Evolutionary conservation across 768 basidiomycete genomes (phyloP).

Genomic region (Chalciporus pseudorubinellus): DNA sequence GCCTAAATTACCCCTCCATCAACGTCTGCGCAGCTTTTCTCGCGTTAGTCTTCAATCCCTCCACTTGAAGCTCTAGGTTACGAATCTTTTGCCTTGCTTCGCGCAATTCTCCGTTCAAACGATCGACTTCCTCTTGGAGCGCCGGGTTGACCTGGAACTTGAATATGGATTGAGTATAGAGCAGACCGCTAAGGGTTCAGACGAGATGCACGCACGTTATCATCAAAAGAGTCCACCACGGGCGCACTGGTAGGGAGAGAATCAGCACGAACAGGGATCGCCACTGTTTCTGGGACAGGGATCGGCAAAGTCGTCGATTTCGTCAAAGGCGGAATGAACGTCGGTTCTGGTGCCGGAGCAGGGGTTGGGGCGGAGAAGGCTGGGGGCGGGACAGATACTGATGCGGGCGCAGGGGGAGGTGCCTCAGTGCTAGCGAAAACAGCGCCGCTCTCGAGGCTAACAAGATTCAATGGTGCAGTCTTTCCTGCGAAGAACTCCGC

Average conservation of each 20-base stretch:
- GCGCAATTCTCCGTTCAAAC: constrained; percentile 62
- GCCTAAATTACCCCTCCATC: constrained; percentile 23
- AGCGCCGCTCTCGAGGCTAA: constrained; percentile 72
- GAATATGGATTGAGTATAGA: background rate
- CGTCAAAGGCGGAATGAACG: constrained; percentile 31
- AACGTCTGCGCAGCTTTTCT: constrained; percentile 71
- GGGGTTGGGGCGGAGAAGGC: constrained; percentile 19
- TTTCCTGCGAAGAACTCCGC: constrained; percentile 89
- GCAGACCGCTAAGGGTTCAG: background rate
- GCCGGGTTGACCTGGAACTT: constrained; percentile 18
- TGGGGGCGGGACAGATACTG: constrained; percentile 29
- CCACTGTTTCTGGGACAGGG: constrained; percentile 9
- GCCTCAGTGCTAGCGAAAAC: constrained; percentile 34
- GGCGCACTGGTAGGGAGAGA: constrained; percentile 10
- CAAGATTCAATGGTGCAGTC: constrained; percentile 68
- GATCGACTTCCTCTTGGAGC: constrained; percentile 57
- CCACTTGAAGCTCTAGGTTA: constrained; percentile 79
- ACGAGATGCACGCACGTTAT: constrained; percentile 31
- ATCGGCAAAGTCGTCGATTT: constrained; percentile 33
- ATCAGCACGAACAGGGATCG: constrained; percentile 8
- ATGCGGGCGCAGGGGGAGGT: constrained; percentile 22
- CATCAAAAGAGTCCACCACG: constrained; percentile 2
- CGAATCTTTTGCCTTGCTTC: constrained; percentile 82
- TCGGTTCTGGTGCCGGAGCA: constrained; percentile 36
- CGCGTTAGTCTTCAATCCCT: constrained; percentile 71